These are phyloP conservation scores for Macrophomina pseudophaseolina DNA, from an alignment of 2,329 filamentous ascomycete genomes.

Conservation along the genomic window DNA sequence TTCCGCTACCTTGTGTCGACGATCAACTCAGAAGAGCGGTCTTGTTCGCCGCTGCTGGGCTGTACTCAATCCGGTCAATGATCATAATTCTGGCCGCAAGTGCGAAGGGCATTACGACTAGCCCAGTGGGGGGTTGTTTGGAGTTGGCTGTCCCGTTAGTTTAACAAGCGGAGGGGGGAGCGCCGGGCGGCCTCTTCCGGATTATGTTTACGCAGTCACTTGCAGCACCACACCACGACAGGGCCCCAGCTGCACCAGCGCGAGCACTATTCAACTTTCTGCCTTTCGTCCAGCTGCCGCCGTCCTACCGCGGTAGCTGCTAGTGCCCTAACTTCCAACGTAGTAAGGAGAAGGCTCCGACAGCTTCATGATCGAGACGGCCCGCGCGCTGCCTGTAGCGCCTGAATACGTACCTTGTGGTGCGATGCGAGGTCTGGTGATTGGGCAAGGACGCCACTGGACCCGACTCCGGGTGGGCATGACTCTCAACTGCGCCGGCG, in stretches of 20 bases:
- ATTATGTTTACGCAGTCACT: not conserved
- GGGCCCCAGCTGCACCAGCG: not conserved
- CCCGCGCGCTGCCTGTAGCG: not conserved
- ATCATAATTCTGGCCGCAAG: not conserved
- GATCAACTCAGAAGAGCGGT: too few relatives aligned
- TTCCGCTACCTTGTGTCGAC: too few relatives aligned
- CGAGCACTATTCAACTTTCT: not conserved
- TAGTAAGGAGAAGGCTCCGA: constrained; percentile 23
- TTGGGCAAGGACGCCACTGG: not conserved
- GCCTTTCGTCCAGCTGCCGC: not conserved
- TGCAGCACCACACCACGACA: not conserved
- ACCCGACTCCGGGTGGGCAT: not conserved
- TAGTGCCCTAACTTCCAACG: constrained; percentile 13
- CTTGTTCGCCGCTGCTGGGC: too few relatives aligned
- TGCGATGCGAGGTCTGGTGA: not conserved
- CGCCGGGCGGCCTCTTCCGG: not conserved
- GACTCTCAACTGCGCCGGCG: not conserved
- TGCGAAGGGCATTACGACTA: not conserved
- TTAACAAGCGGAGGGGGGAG: not conserved
- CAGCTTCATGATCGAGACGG: not conserved
- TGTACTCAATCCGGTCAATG: too few relatives aligned
- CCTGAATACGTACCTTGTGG: not conserved
- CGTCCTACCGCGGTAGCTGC: not conserved
- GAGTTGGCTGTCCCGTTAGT: not conserved
- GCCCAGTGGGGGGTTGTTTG: not conserved